Evolutionary conservation across 331 rosid genomes (phyloP), one percentile per base, ranked within the genome.

Genomic region (Stylosanthes scabra): DNA sequence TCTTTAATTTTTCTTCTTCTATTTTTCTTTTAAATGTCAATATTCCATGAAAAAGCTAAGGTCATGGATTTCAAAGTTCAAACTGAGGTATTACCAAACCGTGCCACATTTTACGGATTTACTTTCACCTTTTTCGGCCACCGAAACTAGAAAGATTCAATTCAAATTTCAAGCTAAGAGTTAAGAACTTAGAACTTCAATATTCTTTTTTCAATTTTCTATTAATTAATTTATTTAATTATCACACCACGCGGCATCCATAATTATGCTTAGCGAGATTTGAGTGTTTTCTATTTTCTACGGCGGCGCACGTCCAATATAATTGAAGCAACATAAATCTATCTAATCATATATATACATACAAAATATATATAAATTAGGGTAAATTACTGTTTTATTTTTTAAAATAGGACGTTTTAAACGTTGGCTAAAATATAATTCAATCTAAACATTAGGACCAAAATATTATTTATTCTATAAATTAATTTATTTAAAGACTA

Each of bases 71-170:
- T 34, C 25, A 60, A 60, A 42, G 16, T 60, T 34, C 25, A 37
- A 60, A 37, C 44, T 47, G 51, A 28, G 10, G 28, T 63, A 50
- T 20, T 29, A 57, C 72, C 72, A 54, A 64, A 42, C 64, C 2
- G 8, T 0, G 25, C 34, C 34, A 6, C 34, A 14, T 46, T 46
- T 68, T 20, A 51, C 8, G 3, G 14, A 42, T 62, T 62, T 57
- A 44, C 76, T 62, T 68, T 68, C 3, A n/a, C 40, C 69, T 69
- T 68, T 68, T 75, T 57, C 70, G 74, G 81, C 81, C 74, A 70
- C 74, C 70, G 41, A 70, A 80, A 45, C 40, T 15, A 57, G 54
- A 70, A 41, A 63, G 12, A 64, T 55, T 64, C 41, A 13, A 42
- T 52, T 74, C 56, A 27, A 34, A 6, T 6, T 52, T 74, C 56